Base-by-base conservation (phyloP, 2,329 filamentous ascomycete genomes). In the Polychaeton citri region DNA sequence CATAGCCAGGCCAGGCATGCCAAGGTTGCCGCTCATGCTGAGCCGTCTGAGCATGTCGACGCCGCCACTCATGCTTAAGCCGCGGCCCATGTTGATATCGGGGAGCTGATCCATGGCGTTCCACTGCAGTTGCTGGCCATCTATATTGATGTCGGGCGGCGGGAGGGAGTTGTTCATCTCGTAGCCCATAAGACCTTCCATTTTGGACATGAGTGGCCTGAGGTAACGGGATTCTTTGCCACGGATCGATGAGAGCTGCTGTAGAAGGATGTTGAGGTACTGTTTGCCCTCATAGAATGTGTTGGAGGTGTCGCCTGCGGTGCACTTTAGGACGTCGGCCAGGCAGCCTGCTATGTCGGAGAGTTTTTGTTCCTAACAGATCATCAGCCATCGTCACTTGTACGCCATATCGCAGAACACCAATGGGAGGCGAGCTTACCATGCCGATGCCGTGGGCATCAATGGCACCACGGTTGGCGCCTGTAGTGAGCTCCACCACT, bases 381-480 rank as follows among this genome's bases (percentile, higher is more conserved):
- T 19, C 18, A 34, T 49, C 15, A 49, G 47, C 36, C 32, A 19
- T 8, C 5, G 21, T 6, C 9, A 13, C 6, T 20, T 4, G 19
- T 6, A 30, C 15, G 8, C 6, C 13, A 13, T 26, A 13, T 26
- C 13, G 21, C 21, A n/a, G n/a, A n/a, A n/a, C n/a, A n/a, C n/a
- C n/a, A n/a, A n/a, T n/a, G n/a, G n/a, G n/a, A 13, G 21, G 21
- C 21, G 9, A 24, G 42, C 46, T 44, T 39, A 52, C 53, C 53
- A 58, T 58, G 16, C 54, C 54, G 26, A 58, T 58, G 19, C 54
- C 54, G 40, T 58, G 54, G 12, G 47, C 51, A 30, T 58, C 50
- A 16, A 58, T 34, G 5, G 51, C 51, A n/a, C 47, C 35, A 6
- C 44, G 38, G 13, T 41, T 53, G 5, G 52, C 52, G 7, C 48